Base-by-base conservation (phyloP, 768 basidiomycete species). In the Omphalotus guepiniiformis region DNA sequence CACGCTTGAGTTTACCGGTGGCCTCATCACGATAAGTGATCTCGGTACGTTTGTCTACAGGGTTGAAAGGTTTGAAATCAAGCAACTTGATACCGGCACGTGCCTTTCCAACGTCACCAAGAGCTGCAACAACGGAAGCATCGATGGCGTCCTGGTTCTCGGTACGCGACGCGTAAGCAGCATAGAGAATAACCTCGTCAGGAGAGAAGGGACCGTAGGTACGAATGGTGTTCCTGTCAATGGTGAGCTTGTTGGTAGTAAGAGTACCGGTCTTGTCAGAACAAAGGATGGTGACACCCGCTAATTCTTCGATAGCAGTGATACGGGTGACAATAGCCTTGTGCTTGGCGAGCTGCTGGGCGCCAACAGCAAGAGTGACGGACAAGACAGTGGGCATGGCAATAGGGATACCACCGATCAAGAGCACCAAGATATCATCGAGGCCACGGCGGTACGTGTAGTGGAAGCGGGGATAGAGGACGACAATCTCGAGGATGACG, bases 71-170 rank as follows among this genome's bases (percentile, higher is more conserved):
- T 77, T 96, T 97, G 80, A 98, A 98, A 70, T 98, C 94, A 63
- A 97, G 77, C 37, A 98, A 84, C 65, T 89, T 93, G 74, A 98
- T 96, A 28, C 93, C 93, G 42, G 79, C 79, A 54, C 93, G 93
- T 50, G 95, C 94, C 47, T 79, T 80, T 35, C 65, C 27, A 2
- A 79, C 58, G 62, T 93, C 86, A 34, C 83, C 83, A 41, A 93
- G 74, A 37, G 92, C 88, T 43, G 74, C 68, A 36, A 94, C 86
- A 53, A 95, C 90, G 49, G 91, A 89, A 7, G 76, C 63, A 64
- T 97, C 95, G 61, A 98, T 98, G 39, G 95, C 95, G 59, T 98
- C 95, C 76, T 94, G 92, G 75, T 98, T 98, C 80, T 98, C 95
- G 35, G 92, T 95, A 66, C 95, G 93, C 48, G 93, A 97, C 32